These are phyloP conservation scores for Tetradesmus lagerheimii DNA, from an alignment of 139 green algal genomes.

Conservation along the genomic window DNA sequence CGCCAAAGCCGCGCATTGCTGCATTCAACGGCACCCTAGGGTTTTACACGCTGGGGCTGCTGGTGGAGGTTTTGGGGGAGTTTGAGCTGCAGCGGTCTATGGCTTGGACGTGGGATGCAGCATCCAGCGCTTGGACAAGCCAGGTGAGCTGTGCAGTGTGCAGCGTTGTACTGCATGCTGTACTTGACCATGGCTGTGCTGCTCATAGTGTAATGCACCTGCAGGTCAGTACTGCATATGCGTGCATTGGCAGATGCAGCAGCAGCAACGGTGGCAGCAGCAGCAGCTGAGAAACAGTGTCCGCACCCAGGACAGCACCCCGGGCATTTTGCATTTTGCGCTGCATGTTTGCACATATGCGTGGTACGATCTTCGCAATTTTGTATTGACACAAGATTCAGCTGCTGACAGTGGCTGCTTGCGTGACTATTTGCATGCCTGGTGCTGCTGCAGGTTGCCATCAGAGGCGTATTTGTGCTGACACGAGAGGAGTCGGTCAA, in stretches of 20 bases:
- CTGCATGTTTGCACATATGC: too few relatives aligned
- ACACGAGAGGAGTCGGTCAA: slow-evolving; percentile 9
- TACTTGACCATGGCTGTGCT: too few relatives aligned
- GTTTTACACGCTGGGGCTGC: slow-evolving; percentile 1
- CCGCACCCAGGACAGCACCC: too few relatives aligned
- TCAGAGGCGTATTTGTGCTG: slow-evolving; percentile 2
- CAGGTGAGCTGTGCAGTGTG: background rate
- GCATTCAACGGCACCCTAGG: slow-evolving; percentile 21
- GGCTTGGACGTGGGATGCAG: background rate
- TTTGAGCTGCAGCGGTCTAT: slow-evolving; percentile 34
- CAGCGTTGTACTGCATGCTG: too few relatives aligned
- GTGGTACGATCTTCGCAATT: too few relatives aligned
- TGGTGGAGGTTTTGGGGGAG: slow-evolving; percentile 25
- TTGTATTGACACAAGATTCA: too few relatives aligned
- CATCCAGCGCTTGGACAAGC: slow-evolving; percentile 4
- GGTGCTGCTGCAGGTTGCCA: slow-evolving; percentile 5
- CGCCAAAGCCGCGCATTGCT: background rate
- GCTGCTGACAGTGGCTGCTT: background rate
- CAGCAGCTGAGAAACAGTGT: too few relatives aligned
- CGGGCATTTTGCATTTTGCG: too few relatives aligned
- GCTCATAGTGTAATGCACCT: too few relatives aligned
- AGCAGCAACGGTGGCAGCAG: background rate
- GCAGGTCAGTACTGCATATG: too few relatives aligned
- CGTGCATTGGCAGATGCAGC: too few relatives aligned
- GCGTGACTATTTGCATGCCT: background rate